Conservation (phyloP, 1,139 yeast species). For the Hansenula lynferdii region DNA sequence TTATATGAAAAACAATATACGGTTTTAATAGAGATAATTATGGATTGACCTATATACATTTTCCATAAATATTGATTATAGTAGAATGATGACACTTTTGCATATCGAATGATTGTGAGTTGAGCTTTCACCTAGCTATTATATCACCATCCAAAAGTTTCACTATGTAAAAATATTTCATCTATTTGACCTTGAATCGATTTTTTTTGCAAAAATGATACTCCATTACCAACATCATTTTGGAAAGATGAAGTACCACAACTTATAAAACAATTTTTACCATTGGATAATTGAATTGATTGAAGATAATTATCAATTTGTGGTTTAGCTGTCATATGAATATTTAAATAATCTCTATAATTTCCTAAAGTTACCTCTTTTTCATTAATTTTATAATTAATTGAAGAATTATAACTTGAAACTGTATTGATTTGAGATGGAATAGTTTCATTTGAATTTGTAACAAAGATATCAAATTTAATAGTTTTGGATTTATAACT, state of each 20-base stretch:
- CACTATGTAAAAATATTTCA: conserved; percentile 56
- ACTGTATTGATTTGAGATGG: conserved; percentile 2
- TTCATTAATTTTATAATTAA: no score
- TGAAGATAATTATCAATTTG: conserved; percentile 18
- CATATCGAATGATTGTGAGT: no score
- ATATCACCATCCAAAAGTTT: conserved; percentile 56
- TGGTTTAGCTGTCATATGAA: conserved; percentile 31
- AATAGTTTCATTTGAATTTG: conserved; percentile 9
- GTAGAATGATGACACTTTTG: no score
- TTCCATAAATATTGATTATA: no score
- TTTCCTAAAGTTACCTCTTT: neutral
- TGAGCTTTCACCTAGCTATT: no score
- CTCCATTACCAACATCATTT: conserved; percentile 37
- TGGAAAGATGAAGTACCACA: conserved; percentile 49
- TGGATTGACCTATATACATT: no score
- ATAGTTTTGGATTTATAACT: no score
- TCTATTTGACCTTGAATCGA: conserved; percentile 25
- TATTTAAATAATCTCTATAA: conserved; percentile 4
- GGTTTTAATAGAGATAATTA: no score
- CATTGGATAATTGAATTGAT: conserved; percentile 22
- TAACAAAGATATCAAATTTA: conserved; percentile 16
- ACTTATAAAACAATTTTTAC: conserved; percentile 39
- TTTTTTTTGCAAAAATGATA: conserved; percentile 33
- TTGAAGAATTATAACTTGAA: no score
- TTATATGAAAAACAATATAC: no score